Base-by-base conservation (phyloP, 306 rosid species). In the Lathyrus tuberosus region DNA sequence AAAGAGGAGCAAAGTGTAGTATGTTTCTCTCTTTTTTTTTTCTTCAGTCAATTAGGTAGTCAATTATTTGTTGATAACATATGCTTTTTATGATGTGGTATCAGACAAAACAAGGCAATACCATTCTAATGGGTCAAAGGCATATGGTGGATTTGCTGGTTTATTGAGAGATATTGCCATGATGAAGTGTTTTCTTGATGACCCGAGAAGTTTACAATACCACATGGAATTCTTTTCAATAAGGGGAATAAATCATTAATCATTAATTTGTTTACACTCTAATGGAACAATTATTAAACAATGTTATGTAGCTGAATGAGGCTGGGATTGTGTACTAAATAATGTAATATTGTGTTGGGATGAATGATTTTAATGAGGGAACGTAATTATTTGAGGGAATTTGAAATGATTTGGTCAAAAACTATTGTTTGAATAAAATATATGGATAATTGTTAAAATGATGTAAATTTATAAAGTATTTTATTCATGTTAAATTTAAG, bases 101-200 rank as follows among this genome's bases (percentile, higher is more conserved):
- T 52, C 5, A 28, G 76, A 70, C 73, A 67, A 70, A 60, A 12
- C 31, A 65, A 71, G n/a, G n/a, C 4, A 59, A 38, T 5, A 14
- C 54, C n/a, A 65, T 41, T 63, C 20, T 12, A 10, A 51, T n/a
- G 6, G 70, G 67, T 53, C 68, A 6, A 31, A 44, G 14, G 26
- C 16, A 43, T 31, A 51, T 5, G 8, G 40, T 49, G 52, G 47
- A 57, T 42, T 40, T 42, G 30, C 61, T 13, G 22, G 43, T 9
- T 16, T 6, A 14, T 57, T 54, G 65, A 65, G 18, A n/a, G 57
- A 30, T 37, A 62, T 28, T 47, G 60, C 68, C 38, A 20, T 4
- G n/a, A 20, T 17, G 26, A 48, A 49, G 28, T 9, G 59, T 20
- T 52, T 60, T 56, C 43, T 15, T 10, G 24, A 33, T 30, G 62